phyloP scores from a whole-genome alignment of 2,329 filamentous ascomycete genomes.

The Myriosclerotinia scirpicola region DNA sequence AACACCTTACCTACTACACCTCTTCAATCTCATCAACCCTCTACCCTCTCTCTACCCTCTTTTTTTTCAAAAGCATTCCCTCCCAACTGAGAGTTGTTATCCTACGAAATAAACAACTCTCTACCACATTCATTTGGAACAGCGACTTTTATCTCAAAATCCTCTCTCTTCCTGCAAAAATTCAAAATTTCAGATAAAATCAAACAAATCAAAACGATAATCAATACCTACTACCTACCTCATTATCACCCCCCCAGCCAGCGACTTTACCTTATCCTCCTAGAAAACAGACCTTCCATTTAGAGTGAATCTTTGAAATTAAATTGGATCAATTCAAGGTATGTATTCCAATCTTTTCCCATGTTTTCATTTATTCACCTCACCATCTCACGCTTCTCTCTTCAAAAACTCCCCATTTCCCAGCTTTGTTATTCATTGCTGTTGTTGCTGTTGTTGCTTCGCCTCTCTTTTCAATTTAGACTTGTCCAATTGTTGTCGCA shows the following conservation, averaged over 20 bases:
- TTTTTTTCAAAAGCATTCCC: conserved; percentile 34
- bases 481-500: neutral
- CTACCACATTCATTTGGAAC: conserved; percentile 44
- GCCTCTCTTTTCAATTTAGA: neutral
- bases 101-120: conserved; percentile 33
- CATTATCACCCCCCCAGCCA: conserved; percentile 21
- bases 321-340: conserved; percentile 29
- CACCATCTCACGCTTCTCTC: conserved; percentile 8
- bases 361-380: neutral
- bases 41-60: neutral
- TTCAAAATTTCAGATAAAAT: conserved; percentile 16
- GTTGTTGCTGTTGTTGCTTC: neutral
- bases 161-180: conserved; percentile 25
- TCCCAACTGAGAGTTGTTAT: conserved; percentile 40
- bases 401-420: neutral
- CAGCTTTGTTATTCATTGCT: neutral
- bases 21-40: conserved; percentile 15
- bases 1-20: neutral
- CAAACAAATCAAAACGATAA: conserved; percentile 12
- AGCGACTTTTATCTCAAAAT: conserved; percentile 31
- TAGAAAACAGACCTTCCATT: conserved; percentile 14
- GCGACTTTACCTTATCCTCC: conserved; percentile 18
- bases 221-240: neutral
- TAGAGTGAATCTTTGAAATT: conserved; percentile 9
- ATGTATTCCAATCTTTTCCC: conserved; percentile 12